phyloP scores from a whole-genome alignment of 1,284 basidiomycete genomes.

The Polyporus tsugae region DNA sequence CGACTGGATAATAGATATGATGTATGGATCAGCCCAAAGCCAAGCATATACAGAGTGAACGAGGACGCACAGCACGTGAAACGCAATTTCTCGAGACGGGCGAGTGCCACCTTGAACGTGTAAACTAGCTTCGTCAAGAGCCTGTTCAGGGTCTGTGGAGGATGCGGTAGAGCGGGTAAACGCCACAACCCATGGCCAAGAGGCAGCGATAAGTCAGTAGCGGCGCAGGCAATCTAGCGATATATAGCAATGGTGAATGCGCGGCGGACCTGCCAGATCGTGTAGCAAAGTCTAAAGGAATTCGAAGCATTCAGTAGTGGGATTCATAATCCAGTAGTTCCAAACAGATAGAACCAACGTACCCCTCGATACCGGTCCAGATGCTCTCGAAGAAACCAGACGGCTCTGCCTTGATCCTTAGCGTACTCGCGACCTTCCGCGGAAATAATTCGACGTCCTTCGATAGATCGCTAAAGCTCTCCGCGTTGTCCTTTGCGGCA shows the following conservation, averaged over 20 bases:
- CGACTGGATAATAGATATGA: slow-evolving; percentile 15
- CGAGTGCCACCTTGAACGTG: slow-evolving; percentile 38
- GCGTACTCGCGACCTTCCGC: slow-evolving; percentile 40
- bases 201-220: neutral
- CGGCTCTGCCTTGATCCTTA: slow-evolving; percentile 39
- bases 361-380: slow-evolving; percentile 43
- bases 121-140: slow-evolving; percentile 36
- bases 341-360: slow-evolving; percentile 5
- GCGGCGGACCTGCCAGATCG: slow-evolving; percentile 39
- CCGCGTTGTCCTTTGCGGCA: slow-evolving; percentile 34
- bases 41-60: neutral
- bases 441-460: slow-evolving; percentile 43
- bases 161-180: neutral
- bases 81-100: slow-evolving; percentile 39
- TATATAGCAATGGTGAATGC: neutral
- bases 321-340: neutral
- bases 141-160: slow-evolving; percentile 24
- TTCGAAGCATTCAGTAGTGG: neutral
- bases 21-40: slow-evolving; percentile 4
- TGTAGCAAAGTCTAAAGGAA: slow-evolving; percentile 38
- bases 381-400: slow-evolving; percentile 35
- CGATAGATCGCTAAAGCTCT: slow-evolving; percentile 37
- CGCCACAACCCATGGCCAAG: neutral
- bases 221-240: neutral
- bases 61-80: slow-evolving; percentile 35